These are phyloP conservation scores for Triticum urartu DNA, from an alignment of 176 grass and related monocot genomes.

Conservation along the genomic window DNA sequence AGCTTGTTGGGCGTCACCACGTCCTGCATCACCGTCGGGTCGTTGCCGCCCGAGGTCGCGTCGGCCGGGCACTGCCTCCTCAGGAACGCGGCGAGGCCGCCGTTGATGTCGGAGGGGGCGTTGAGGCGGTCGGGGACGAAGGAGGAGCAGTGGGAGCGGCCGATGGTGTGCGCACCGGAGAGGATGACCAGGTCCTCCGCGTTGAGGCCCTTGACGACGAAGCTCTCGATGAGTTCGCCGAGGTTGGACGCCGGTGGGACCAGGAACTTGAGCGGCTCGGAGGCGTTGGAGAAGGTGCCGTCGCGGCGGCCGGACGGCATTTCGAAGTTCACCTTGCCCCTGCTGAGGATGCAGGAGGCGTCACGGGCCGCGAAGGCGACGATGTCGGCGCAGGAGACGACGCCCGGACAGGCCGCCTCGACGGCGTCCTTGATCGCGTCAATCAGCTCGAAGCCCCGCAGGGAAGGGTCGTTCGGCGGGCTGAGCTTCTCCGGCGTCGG, in stretches of 20 bases:
- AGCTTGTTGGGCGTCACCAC: neutral
- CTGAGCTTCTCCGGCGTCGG: neutral
- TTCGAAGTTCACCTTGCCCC: neutral
- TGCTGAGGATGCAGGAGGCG: neutral
- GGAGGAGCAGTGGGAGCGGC: slow-evolving; percentile 41
- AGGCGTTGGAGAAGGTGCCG: slow-evolving; percentile 25
- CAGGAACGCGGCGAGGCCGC: neutral
- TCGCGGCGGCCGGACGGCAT: slow-evolving; percentile 17
- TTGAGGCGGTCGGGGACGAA: slow-evolving; percentile 18
- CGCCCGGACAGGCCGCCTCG: neutral
- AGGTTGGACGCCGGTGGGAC: neutral
- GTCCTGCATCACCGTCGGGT: neutral
- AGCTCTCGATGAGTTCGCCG: neutral
- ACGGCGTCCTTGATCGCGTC: neutral
- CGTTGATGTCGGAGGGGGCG: neutral
- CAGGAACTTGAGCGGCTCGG: slow-evolving; percentile 17
- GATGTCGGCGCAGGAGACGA: neutral
- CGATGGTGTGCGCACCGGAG: slow-evolving; percentile 47
- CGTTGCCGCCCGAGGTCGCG: neutral
- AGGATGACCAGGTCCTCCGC: slow-evolving; percentile 35
- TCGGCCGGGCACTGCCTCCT: neutral
- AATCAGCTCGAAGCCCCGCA: neutral
- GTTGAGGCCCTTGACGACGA: neutral
- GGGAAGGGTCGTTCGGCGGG: neutral
- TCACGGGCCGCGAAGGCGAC: neutral